Evolutionary conservation across 1,284 basidiomycete species (phyloP).

Genomic region (Cutaneotrichosporon mucoides): DNA sequence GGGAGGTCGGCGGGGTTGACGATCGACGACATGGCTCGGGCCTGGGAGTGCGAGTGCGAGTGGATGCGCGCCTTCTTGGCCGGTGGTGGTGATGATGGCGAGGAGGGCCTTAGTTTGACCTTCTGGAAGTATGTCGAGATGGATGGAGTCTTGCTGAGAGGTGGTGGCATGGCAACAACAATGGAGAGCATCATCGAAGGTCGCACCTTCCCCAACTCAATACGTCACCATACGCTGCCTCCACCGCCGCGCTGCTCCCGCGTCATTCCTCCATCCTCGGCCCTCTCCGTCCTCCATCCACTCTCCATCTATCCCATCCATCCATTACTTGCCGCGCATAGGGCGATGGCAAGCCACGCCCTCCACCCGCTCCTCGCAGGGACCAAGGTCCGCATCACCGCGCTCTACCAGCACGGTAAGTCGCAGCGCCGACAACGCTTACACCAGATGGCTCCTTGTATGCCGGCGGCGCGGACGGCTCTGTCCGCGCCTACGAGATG

Average conservation of each 20-base stretch:
- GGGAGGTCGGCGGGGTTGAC: slow-evolving; percentile 25
- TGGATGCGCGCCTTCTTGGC: too few relatives aligned
- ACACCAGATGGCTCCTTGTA: slow-evolving; percentile 67
- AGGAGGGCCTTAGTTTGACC: background rate
- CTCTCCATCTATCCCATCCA: too few relatives aligned
- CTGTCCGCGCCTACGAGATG: slow-evolving; percentile 52
- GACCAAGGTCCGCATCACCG: slow-evolving; percentile 33
- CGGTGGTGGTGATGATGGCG: too few relatives aligned
- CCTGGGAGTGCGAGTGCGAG: too few relatives aligned
- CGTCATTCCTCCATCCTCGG: background rate
- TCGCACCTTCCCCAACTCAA: too few relatives aligned
- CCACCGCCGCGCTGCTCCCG: too few relatives aligned
- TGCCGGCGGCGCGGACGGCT: slow-evolving; percentile 68
- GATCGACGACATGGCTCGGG: too few relatives aligned
- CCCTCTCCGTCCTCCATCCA: too few relatives aligned
- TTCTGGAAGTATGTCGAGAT: background rate
- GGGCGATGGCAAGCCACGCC: slow-evolving; percentile 27
- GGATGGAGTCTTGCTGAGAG: background rate
- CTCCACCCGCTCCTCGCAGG: slow-evolving; percentile 31
- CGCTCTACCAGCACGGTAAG: slow-evolving; percentile 39
- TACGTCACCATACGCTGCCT: too few relatives aligned
- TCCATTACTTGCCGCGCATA: background rate
- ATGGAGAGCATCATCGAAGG: too few relatives aligned
- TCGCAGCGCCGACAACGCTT: background rate
- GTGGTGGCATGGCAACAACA: background rate